Conservation (phyloP, 495 filamentous ascomycete species). For the Usnea hakonensis region DNA sequence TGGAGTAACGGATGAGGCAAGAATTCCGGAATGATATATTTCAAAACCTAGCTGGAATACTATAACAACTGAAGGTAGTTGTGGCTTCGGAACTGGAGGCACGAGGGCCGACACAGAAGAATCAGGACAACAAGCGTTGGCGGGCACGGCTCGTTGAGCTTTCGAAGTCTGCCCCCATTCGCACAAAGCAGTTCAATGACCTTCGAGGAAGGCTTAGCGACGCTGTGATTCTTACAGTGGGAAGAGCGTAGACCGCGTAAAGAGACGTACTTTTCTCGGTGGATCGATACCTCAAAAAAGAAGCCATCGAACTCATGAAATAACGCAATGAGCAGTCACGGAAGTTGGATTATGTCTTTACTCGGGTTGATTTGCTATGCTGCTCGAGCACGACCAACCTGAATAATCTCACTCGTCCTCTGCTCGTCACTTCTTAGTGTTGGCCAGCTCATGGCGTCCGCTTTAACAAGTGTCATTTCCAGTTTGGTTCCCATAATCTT, state of each 20-base stretch:
- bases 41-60: not conserved
- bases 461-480: conserved; percentile 77
- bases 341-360: not conserved
- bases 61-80: not conserved
- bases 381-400: conserved; percentile 70
- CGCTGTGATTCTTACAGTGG: not conserved
- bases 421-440: conserved; percentile 79
- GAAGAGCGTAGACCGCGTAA: not conserved
- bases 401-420: conserved; percentile 69
- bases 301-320: not conserved
- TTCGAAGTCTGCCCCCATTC: not conserved
- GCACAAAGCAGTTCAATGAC: not conserved
- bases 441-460: conserved; percentile 77
- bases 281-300: not conserved
- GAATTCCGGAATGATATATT: not conserved
- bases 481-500: conserved; percentile 94
- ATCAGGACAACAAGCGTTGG: not conserved
- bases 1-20: conserved; percentile 47
- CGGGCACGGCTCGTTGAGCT: not conserved
- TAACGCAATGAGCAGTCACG: not conserved
- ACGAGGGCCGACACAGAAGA: not conserved
- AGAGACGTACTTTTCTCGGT: not conserved
- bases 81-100: not conserved
- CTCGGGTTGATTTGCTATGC: conserved; percentile 34
- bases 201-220: not conserved